phyloP scores from a whole-genome alignment of 306 rosid species.

The Oemleria cerasiformis region DNA sequence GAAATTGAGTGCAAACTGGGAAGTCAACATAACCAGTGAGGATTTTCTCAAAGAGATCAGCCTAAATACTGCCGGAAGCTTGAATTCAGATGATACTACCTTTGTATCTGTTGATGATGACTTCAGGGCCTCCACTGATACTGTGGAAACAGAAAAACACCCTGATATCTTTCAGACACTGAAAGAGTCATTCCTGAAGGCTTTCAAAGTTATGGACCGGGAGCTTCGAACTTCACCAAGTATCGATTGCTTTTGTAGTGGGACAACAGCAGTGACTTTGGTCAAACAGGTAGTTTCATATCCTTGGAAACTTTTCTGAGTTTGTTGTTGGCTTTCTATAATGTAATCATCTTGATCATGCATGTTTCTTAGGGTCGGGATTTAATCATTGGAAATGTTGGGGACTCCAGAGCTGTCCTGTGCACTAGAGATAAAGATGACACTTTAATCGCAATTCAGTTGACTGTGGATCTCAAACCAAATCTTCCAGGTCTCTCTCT shows the following conservation, averaged over 20 bases:
- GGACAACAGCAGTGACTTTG: constrained; percentile 93
- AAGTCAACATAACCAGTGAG: constrained; percentile 46
- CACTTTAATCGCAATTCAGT: constrained; percentile 72
- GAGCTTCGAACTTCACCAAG: constrained; percentile 69
- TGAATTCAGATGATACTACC: constrained; percentile 59
- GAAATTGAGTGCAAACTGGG: constrained; percentile 86
- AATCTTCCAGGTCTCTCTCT: constrained; percentile 81
- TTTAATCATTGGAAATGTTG: constrained; percentile 82
- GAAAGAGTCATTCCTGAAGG: constrained; percentile 79
- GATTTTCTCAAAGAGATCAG: constrained; percentile 72
- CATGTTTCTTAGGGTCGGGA: constrained; percentile 65
- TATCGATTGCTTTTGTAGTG: constrained; percentile 91
- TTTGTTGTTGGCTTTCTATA: constrained; percentile 15
- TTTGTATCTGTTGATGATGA: constrained; percentile 71
- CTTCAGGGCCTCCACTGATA: constrained; percentile 49
- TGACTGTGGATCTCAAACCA: constrained; percentile 99
- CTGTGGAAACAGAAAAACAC: constrained; percentile 59
- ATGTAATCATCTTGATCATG: constrained; percentile 27
- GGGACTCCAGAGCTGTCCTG: constrained; percentile 94
- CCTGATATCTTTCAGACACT: constrained; percentile 74
- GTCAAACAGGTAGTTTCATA: constrained; percentile 71
- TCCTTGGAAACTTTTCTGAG: constrained; percentile 13
- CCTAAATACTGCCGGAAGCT: constrained; percentile 56
- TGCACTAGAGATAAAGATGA: constrained; percentile 71
- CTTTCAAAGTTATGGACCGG: constrained; percentile 85